A percentile compares a stretch with the other conserved stretches of the same genome.
Conservation (phyloP, 768 basidiomycete genomes). For the Ramaria sp. region DNA sequence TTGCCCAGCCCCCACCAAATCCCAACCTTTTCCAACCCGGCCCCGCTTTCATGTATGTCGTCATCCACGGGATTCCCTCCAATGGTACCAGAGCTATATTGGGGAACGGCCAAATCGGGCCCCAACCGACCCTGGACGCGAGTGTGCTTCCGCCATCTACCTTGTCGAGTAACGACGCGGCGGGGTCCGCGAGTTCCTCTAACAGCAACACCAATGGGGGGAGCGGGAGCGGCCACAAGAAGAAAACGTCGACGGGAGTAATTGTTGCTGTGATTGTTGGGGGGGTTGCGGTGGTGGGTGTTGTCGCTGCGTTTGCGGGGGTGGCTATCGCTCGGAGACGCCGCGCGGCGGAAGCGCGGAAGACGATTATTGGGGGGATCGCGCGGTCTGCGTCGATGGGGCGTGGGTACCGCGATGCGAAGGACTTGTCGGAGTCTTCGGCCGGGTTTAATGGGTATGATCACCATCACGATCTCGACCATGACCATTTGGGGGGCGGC, state of each 20-base stretch:
- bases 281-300: conserved; percentile 38
- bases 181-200: conserved; percentile 27
- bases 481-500: conserved; percentile 53
- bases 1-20: conserved; percentile 75
- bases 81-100: conserved; percentile 68
- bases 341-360: conserved; percentile 25
- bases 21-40: conserved; percentile 84
- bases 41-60: conserved; percentile 74
- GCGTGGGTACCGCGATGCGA: conserved; percentile 23
- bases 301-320: conserved; percentile 30
- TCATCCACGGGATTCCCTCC: conserved; percentile 75
- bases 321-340: conserved; percentile 3
- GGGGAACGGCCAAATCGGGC: conserved; percentile 68
- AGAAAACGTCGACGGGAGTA: conserved; percentile 4
- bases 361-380: conserved; percentile 39
- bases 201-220: conserved; percentile 11
- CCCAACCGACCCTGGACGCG: conserved; percentile 42
- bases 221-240: background rate
- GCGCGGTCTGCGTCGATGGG: conserved; percentile 39
- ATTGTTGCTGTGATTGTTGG: conserved; percentile 24
- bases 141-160: conserved; percentile 36
- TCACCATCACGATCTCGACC: no score
- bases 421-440: conserved; percentile 13
- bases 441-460: conserved; percentile 26
- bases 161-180: conserved; percentile 28